Base-by-base conservation (phyloP, 1,284 basidiomycete species). In the Irpex sp. region DNA sequence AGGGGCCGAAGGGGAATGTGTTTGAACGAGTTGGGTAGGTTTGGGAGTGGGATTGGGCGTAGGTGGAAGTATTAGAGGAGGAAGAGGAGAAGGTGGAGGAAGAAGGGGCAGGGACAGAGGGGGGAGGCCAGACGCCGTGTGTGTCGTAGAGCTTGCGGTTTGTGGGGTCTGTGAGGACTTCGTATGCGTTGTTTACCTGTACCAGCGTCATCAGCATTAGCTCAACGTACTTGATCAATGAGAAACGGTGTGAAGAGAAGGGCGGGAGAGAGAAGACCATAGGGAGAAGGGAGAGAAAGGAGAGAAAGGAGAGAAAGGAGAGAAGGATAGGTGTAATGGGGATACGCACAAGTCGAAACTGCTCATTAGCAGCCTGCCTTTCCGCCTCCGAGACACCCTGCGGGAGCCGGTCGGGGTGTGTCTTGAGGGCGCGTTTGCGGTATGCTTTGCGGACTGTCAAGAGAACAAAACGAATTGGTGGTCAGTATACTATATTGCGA, bases 181-280 rank as follows among this genome's bases (percentile, higher is more conserved):
- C 82, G 62, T 84, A 84, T 13, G 83, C 83, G 38, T 83, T 82
- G 58, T 80, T 84, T 9, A 84, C 76, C 77, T 82, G 61, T 54
- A 26, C 21, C 21, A 26, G 21, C 21, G 21, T 26, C 3, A 3
- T 26, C 49, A 21, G n/a, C 48, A 7, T n/a, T n/a, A n/a, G n/a
- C n/a, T n/a, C n/a, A n/a, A n/a, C n/a, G n/a, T n/a, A n/a, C n/a
- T n/a, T n/a, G n/a, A n/a, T n/a, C n/a, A n/a, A n/a, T n/a, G n/a
- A n/a, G n/a, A n/a, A n/a, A n/a, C n/a, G n/a, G 17, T 7, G 2
- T 9, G 48, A 51, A 7, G 49, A 51, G 17, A 17, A 51, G 1
- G 19, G 15, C 34, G 21, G 2, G 21, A 26, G 21, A 26, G 21
- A 26, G 62, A 48, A 21, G 37, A 19, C 9, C 9, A n/a, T n/a